These are phyloP conservation scores for Ogataea naganishii DNA, from an alignment of 805 yeast genomes.

Conservation along the genomic window DNA sequence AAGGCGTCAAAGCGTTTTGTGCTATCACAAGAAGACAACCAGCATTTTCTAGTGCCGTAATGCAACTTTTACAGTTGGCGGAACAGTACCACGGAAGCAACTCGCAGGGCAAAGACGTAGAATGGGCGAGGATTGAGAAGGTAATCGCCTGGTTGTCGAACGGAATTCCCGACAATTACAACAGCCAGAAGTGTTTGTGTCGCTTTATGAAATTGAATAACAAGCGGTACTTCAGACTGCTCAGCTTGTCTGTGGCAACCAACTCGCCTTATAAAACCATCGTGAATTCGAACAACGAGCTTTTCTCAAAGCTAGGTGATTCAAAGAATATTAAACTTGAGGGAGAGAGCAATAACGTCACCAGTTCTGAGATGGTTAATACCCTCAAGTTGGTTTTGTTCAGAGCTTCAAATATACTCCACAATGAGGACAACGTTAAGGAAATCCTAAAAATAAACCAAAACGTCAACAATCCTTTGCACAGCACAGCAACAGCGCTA, in stretches of 20 bases:
- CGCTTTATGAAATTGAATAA: slow-evolving; percentile 48
- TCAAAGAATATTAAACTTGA: slow-evolving; percentile 33
- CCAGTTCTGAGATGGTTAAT: slow-evolving; percentile 40
- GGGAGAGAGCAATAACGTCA: slow-evolving; percentile 26
- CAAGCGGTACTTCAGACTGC: slow-evolving; percentile 46
- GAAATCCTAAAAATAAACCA: slow-evolving; percentile 40
- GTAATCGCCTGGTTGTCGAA: slow-evolving; percentile 54
- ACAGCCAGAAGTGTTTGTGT: slow-evolving; percentile 41
- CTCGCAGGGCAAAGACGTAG: slow-evolving; percentile 14
- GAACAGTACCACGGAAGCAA: slow-evolving; percentile 32
- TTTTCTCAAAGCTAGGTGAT: slow-evolving; percentile 46
- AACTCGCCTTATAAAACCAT: slow-evolving; percentile 56
- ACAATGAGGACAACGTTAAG: slow-evolving; percentile 56
- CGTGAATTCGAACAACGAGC: slow-evolving; percentile 53
- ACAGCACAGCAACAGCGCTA: slow-evolving; percentile 37
- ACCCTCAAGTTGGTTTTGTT: slow-evolving; percentile 51
- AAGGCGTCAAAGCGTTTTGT: slow-evolving; percentile 52
- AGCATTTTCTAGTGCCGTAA: slow-evolving; percentile 44
- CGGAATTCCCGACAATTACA: slow-evolving; percentile 44
- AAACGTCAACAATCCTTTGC: slow-evolving; percentile 22
- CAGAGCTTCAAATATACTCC: slow-evolving; percentile 51
- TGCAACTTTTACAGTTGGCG: slow-evolving; percentile 38
- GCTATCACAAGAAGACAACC: slow-evolving; percentile 67
- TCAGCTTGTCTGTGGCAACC: slow-evolving; percentile 44
- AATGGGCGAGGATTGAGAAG: slow-evolving; percentile 34